phyloP scores from a whole-genome alignment of 1,284 basidiomycete species.

The Heterobasidion occidentale region DNA sequence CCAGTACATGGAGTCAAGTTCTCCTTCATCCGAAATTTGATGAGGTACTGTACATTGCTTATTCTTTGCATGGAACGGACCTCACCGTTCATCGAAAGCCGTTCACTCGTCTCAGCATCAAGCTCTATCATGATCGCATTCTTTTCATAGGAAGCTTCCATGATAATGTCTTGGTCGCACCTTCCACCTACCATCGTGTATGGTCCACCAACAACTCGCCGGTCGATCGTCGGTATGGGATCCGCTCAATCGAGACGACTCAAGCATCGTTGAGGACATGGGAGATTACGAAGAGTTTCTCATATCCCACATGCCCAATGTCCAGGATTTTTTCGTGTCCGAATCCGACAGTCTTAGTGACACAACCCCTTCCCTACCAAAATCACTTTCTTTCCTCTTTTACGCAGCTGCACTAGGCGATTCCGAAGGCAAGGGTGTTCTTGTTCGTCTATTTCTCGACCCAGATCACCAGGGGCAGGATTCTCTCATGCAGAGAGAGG shows the following conservation, averaged over 20 bases:
- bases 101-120: neutral
- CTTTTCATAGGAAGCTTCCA: neutral
- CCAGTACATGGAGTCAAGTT: constrained; percentile 22
- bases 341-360: constrained; percentile 5
- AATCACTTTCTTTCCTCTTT: constrained; percentile 3
- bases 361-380: constrained; percentile 2
- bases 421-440: neutral
- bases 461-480: neutral
- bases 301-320: neutral
- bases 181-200: neutral
- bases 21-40: constrained; percentile 23
- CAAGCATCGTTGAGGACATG: neutral
- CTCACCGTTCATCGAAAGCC: neutral
- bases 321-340: neutral
- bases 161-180: neutral
- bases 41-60: constrained; percentile 15
- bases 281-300: neutral
- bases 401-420: constrained; percentile 2
- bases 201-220: neutral
- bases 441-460: neutral
- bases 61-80: too few species aligned
- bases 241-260: neutral
- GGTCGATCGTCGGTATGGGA: neutral
- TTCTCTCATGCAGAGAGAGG: neutral
- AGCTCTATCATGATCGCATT: neutral